These are phyloP conservation scores for Fusarium agapanthi DNA, from an alignment of 2,329 filamentous ascomycete genomes.

Conservation along the genomic window DNA sequence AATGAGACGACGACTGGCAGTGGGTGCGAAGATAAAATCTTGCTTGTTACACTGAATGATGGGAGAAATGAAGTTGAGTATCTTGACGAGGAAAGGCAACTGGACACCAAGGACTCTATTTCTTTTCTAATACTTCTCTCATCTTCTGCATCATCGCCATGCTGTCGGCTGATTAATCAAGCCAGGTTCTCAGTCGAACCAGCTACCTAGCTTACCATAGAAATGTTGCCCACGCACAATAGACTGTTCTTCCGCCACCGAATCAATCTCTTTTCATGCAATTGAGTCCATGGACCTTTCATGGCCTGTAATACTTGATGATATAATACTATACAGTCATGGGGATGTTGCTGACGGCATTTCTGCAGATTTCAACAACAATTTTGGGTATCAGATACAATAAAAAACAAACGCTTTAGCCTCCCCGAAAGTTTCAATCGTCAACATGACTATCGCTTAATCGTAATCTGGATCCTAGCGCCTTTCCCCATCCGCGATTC, in stretches of 20 bases:
- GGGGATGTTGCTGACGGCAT: background rate
- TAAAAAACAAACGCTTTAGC: background rate
- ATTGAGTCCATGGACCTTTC: background rate
- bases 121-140: conserved; percentile 1
- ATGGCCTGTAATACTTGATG: background rate
- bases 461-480: background rate
- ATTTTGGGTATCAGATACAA: conserved; percentile 20
- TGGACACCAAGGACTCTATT: conserved; percentile 7
- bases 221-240: conserved; percentile 47
- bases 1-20: conserved; percentile 31
- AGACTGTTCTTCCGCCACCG: conserved; percentile 40
- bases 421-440: background rate
- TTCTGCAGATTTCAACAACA: background rate
- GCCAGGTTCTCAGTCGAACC: conserved; percentile 31
- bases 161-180: conserved; percentile 27
- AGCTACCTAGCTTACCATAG: conserved; percentile 41
- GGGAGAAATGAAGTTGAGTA: background rate
- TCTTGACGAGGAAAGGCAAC: conserved; percentile 5
- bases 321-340: background rate
- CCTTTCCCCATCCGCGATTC: background rate
- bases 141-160: conserved; percentile 24
- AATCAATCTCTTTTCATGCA: background rate
- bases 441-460: background rate
- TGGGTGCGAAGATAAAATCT: conserved; percentile 6
- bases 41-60: background rate